Base-by-base conservation (phyloP, 208 protist species). In the Crithidia bombi region DNA sequence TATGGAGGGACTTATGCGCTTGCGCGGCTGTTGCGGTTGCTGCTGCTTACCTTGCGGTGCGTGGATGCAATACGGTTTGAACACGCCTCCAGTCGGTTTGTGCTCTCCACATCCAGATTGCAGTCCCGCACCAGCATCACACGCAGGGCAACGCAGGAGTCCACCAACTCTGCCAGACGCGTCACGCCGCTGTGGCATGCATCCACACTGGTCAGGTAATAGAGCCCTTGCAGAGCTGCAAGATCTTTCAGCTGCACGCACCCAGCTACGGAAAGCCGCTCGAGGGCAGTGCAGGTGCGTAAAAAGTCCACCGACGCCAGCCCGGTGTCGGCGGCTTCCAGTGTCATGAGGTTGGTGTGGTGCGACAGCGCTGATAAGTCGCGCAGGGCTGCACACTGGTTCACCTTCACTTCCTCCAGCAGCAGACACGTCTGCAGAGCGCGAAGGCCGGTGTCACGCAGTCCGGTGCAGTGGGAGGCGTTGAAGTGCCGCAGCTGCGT, bases 321-420 rank as follows among this genome's bases (percentile, higher is more conserved):
- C 10, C 6, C 41, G 19, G 52, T 69, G 65, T 61, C 54, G 52
- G 32, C 39, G n/a, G 65, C 65, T 30, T 62, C 41, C 65, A 69
- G 39, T 10, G 51, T 41, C 5, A 28, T 14, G 30, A 69, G 65
- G 33, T 61, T 62, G 9, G 36, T 35, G 28, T 62, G 51, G n/a
- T 57, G 36, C n/a, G 38, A 5, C 26, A 69, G 65, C 11, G 65
- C 65, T 1, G 51, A 39, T 6, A 69, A 49, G 43, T 69, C 61
- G 15, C 5, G 14, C 19, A 69, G 17, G 17, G 25, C 15, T 2
- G 54, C 28, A 21, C 62, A 69, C 41, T 63, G 25, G 23, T 32
- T 69, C 33, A 69, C 46, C 39, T 64, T 57, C 54, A 69, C 41
- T 35, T 43, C 54, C 39, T 61, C 52, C 52, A 69, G 65, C 52